Conservation (phyloP, 176 grass and related monocot genomes). For the Poa pratensis region DNA sequence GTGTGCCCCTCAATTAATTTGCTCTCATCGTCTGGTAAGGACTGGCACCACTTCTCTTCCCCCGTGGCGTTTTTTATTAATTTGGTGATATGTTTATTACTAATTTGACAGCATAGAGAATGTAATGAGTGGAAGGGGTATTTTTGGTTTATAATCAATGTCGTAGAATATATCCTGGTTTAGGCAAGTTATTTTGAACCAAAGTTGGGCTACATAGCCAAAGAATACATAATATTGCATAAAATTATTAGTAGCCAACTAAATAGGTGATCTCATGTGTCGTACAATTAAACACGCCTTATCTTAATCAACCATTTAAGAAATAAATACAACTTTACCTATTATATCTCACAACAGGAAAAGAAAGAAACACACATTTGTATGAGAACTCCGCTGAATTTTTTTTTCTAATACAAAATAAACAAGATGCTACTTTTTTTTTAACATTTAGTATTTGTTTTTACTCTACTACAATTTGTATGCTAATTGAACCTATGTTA, state of each 20-base stretch:
- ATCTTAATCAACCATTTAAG: not conserved
- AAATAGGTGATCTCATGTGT: not conserved
- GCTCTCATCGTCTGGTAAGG: constrained; percentile 14
- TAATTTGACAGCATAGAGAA: not conserved
- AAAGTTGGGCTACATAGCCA: not conserved
- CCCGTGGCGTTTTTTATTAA: not conserved
- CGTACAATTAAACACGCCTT: not conserved
- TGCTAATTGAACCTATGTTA: not conserved
- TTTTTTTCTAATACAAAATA: not conserved
- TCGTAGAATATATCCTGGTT: not conserved
- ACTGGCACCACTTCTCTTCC: constrained; percentile 4
- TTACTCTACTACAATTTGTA: not conserved
- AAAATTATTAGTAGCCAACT: not conserved
- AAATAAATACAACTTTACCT: not conserved
- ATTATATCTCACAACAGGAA: not conserved
- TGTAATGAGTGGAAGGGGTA: not conserved
- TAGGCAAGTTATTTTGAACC: not conserved
- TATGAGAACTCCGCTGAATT: not conserved
- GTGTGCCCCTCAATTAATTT: constrained; percentile 19
- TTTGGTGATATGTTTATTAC: not conserved
- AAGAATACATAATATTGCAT: not conserved
- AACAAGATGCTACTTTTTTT: not conserved
- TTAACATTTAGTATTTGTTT: not conserved
- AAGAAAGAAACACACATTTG: not conserved
- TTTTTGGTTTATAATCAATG: not conserved